phyloP scores from a whole-genome alignment of 1,139 yeast species.

The Blastobotrys petasosporus region DNA sequence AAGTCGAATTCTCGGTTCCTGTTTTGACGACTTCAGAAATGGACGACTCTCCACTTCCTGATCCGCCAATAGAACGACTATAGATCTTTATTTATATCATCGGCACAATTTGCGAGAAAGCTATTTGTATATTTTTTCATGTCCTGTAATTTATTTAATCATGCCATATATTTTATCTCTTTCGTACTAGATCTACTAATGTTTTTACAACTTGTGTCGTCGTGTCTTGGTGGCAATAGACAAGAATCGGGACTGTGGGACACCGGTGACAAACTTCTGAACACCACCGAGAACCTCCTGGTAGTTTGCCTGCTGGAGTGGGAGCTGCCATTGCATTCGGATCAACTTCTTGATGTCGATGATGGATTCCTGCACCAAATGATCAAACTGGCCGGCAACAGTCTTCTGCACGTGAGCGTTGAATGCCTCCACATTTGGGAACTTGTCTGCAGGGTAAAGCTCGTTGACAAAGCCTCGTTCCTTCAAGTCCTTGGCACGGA shows the following conservation, averaged over 20 bases:
- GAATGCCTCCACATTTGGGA: conserved; percentile 51
- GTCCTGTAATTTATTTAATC: background rate
- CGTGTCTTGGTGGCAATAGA: conserved; percentile 50
- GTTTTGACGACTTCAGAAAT: conserved; percentile 25
- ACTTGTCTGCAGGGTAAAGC: conserved; percentile 42
- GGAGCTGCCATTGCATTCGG: conserved; percentile 34
- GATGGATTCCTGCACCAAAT: conserved; percentile 53
- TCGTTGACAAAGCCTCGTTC: conserved; percentile 60
- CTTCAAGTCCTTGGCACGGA: conserved; percentile 53
- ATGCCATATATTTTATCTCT: background rate
- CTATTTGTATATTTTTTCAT: background rate
- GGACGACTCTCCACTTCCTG: conserved; percentile 26
- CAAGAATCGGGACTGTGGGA: conserved; percentile 65
- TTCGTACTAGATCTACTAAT: background rate
- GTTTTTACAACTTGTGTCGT: conserved; percentile 58
- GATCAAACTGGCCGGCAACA: conserved; percentile 35
- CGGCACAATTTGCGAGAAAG: too few relatives aligned
- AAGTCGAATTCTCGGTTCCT: conserved; percentile 29
- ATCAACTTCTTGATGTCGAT: conserved; percentile 55
- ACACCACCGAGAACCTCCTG: conserved; percentile 66
- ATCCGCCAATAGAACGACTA: conserved; percentile 24
- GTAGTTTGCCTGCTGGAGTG: conserved; percentile 49
- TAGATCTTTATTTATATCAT: background rate
- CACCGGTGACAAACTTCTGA: conserved; percentile 62
- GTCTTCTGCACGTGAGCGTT: conserved; percentile 48